Evolutionary conservation across 1,284 basidiomycete genomes (phyloP), one percentile per base, ranked within the genome.

Genomic region (Gomphus bonarii): DNA sequence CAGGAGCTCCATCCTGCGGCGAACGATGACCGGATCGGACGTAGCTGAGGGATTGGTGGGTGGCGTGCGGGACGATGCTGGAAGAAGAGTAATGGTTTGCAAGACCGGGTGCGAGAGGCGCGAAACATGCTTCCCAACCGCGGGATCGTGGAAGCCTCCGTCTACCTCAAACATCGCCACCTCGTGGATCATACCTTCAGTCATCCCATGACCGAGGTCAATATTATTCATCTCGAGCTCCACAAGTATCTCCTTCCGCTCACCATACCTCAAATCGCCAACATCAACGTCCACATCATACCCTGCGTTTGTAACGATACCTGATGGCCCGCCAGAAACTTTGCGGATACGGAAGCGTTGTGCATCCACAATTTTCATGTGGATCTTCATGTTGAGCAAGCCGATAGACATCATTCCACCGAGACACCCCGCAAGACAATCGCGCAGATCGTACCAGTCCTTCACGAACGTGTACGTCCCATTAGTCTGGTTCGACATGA

Each of bases 401-500:
- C 89, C 93, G 60, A 97, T 91, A 43, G 86, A 90, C 84, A 95
- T 89, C 82, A 97, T 87, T 3, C 93, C 94, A 9, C 94, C 94
- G 9, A 97, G 77, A 66, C 91, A 91, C 7, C 94, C 95, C 2
- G 92, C 91, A 28, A 97, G 76, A 60, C 91, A 87, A 64, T 90
- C 85, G 48, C 89, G 83, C 30, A 97, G 81, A 67, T 94, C 88
- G 69, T 97, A 92, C 89, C 92, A 95, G 67, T 97, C 94, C 69
- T 88, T 88, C 58, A 97, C 91, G 65, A 95, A 97, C 6, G 94
- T 97, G 73, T 98, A 98, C n/a, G 91, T 94, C 42, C 95, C 95
- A 58, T 83, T 81, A 0, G 95, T 98, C 68, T 97, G 92, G 71
- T 97, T 97, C 11, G 94, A 97, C 76, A 99, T 92, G 47, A 97